Base-by-base conservation (phyloP, 2,329 filamentous ascomycete species). In the Colletotrichum viniferum region DNA sequence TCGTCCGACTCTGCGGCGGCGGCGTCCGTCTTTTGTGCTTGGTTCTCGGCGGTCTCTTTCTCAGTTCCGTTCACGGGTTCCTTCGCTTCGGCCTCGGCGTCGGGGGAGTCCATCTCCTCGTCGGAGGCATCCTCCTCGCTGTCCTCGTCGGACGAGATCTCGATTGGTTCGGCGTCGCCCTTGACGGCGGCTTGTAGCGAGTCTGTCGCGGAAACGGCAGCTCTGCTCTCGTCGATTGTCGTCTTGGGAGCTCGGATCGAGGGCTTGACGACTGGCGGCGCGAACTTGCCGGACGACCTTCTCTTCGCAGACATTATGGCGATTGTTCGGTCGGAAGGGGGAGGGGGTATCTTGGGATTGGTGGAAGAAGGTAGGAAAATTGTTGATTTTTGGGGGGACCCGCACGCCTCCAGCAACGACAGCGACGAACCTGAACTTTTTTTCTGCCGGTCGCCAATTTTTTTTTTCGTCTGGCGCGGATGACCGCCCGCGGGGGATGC, bases 251-350 rank as follows among this genome's bases (percentile, higher is more conserved):
- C 82, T 81, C 90, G 91, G 73, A 90, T 90, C 80, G 86, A 88
- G 71, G 87, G 85, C 82, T 88, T 90, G 76, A 90, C 85, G 16
- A 87, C 85, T 1, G 92, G 92, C 74, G 88, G 84, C 73, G 89
- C 90, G 80, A 93, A 86, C 84, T 89, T 89, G 77, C 87, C 86
- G 76, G 90, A 85, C 73, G 88, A 86, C 87, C 92, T 93, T 81
- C 91, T 87, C 84, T 92, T 93, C 60, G 90, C 89, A 76, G 91
- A 90, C 88, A 92, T 91, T 76, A 76, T 81, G 69, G 9, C 38
- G 28, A 55, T 24, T 66, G 30, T 16, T 69, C 43, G 43, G 43
- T 52, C 43, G 43, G 43, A 13, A 21, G n/a, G n/a, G n/a, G 1
- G n/a, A 36, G 30, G 56, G 70, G 48, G 60, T 70, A 62, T 70